Percentiles rank a stretch among this genome's conserved stretches.
phyloP scores from a whole-genome alignment of 345 rosid species.

The Nasturtium officinale region DNA sequence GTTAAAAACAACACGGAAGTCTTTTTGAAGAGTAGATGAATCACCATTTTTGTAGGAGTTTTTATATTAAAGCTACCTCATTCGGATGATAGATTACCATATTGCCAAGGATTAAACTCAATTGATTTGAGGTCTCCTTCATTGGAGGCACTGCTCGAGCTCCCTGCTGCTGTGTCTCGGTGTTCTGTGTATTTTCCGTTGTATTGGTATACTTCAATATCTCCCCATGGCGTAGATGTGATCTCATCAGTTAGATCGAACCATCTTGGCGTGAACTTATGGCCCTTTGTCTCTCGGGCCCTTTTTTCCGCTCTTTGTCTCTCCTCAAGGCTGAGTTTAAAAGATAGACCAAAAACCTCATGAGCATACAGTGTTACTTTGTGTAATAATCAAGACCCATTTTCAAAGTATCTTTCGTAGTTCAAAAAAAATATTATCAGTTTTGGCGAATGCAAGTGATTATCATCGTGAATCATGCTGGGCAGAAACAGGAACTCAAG shows the following conservation, averaged over 20 bases:
- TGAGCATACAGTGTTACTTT: constrained; percentile 18
- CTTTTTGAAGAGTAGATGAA: constrained; percentile 19
- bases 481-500: background rate
- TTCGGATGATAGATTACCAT: constrained; percentile 56
- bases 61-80: constrained; percentile 42
- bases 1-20: constrained; percentile 25
- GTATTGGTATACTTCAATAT: constrained; percentile 65
- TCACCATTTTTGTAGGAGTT: constrained; percentile 7
- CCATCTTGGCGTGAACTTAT: constrained; percentile 68
- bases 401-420: background rate
- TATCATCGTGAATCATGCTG: background rate
- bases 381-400: background rate
- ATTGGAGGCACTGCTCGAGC: constrained; percentile 45
- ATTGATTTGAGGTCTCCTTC: constrained; percentile 48
- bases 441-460: background rate
- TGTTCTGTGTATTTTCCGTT: constrained; percentile 67
- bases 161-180: constrained; percentile 48
- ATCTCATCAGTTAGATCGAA: constrained; percentile 67
- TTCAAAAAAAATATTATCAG: background rate
- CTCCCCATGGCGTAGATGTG: constrained; percentile 72
- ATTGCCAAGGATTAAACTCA: constrained; percentile 82
- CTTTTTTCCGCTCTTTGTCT: constrained; percentile 77
- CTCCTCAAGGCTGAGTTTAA: constrained; percentile 64
- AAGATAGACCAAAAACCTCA: constrained; percentile 5
- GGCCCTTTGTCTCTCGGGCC: constrained; percentile 59